These are phyloP conservation scores for Sinapis alba DNA, from an alignment of 441 rosid species.

Conservation along the genomic window DNA sequence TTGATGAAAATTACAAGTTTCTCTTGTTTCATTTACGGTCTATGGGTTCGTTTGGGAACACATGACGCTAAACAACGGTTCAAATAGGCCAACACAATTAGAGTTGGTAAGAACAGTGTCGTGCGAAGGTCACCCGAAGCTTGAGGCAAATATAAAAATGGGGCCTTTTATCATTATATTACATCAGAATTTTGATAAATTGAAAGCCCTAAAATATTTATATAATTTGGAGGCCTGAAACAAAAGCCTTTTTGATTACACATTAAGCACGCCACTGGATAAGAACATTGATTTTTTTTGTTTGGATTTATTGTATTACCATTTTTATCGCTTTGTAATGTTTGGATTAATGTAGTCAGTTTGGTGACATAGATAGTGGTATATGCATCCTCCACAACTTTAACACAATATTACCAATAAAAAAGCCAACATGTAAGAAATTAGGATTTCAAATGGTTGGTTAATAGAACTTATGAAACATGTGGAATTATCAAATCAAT, in stretches of 20 bases:
- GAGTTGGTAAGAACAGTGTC: neutral
- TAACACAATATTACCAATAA: neutral
- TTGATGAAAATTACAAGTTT: neutral
- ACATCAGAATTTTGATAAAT: too few species aligned
- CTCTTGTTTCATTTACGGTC: neutral
- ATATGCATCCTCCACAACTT: neutral
- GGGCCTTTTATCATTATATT: too few species aligned
- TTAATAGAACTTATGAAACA: conserved; percentile 2
- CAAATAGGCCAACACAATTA: neutral
- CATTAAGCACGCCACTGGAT: too few species aligned
- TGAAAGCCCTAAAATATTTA: too few species aligned
- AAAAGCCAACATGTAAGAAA: neutral
- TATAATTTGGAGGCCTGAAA: too few species aligned
- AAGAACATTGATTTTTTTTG: neutral
- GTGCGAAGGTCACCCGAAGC: too few species aligned
- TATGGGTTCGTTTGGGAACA: neutral
- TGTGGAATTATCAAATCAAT: neutral
- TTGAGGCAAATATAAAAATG: too few species aligned
- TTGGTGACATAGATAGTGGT: neutral
- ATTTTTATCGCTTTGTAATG: neutral
- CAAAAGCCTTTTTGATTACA: too few species aligned
- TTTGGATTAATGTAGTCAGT: neutral
- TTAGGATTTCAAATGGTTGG: neutral
- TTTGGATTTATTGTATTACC: neutral
- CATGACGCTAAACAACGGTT: neutral